A percentile compares a stretch with the other conserved stretches of the same genome.
Conservation (phyloP, 2,329 filamentous ascomycete genomes). For the Septoria linicola region DNA sequence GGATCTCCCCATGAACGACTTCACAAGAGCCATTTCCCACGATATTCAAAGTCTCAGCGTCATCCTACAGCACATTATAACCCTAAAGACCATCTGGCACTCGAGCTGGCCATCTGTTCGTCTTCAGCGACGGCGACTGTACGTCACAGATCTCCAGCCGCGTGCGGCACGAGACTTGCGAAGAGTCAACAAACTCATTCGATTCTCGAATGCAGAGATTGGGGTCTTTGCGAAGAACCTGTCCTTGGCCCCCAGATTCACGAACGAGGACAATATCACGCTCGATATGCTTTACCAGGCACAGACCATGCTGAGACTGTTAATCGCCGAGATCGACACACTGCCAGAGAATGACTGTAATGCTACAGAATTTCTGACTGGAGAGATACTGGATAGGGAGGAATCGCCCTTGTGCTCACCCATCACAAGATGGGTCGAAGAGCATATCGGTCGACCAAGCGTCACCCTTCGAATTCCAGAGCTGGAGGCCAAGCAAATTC, state of each 20-base stretch:
- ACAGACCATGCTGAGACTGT: conserved; percentile 2
- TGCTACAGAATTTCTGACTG: conserved; percentile 4
- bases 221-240: conserved; percentile 6
- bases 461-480: conserved; percentile 15
- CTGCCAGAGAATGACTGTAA: conserved; percentile 9
- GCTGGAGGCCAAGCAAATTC: conserved; percentile 15
- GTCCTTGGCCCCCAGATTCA: background rate
- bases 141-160: conserved; percentile 14
- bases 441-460: conserved; percentile 8
- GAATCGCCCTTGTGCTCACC: background rate
- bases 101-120: conserved; percentile 15
- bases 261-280: conserved; percentile 10
- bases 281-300: conserved; percentile 13
- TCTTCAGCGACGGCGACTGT: conserved; percentile 11
- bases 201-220: conserved; percentile 11
- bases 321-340: conserved; percentile 11
- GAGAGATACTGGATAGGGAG: conserved; percentile 10
- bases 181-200: conserved; percentile 11
- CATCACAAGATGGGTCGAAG: background rate
- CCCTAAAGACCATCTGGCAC: conserved; percentile 15
- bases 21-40: conserved; percentile 15
- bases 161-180: conserved; percentile 7
- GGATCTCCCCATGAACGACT: conserved; percentile 13
- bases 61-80: conserved; percentile 14
- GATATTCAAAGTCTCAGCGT: conserved; percentile 14